Base-by-base conservation (phyloP, 768 basidiomycete genomes). In the Pulveroboletus sp. region DNA sequence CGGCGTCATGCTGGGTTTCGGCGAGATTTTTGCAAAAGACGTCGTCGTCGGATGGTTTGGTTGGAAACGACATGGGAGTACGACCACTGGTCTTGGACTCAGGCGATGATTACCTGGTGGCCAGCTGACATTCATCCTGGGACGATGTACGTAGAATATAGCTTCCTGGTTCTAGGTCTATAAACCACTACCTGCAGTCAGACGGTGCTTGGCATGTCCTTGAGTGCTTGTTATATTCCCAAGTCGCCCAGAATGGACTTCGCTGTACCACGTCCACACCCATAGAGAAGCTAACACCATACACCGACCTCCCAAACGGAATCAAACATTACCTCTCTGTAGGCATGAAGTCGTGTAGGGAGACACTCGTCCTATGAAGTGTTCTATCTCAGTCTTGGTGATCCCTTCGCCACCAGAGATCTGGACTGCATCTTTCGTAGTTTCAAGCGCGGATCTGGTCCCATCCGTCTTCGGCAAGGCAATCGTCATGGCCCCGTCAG, bases 1-100 rank as follows among this genome's bases (percentile, higher is more conserved):
- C 56, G 93, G 92, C 17, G 88, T 95, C 50, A 95, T 95, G 92
- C 81, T 93, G 43, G 92, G 92, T n/a, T 93, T 94, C 63, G 92
- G 92, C 34, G 93, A 95, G 68, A 87, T 95, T 43, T 92, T 93
- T 63, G 92, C 87, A 30, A 87, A 86, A 68, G 80, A 86, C 38
- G 76, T 88, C n/a, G 65, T 89, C 16, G 68, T 87, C 16, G 63
- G 68, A 7, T 77, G 76, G 76, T 63, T 77, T 35, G 76, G 76
- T 31, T 77, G 73, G 73, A 70, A 64, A 56, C 59, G 56, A 14
- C 51, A n/a, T n/a, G 64, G 68, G 26, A 57, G 55, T 13, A 58
- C 41, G 1, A 57, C 57, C 12, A 53, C 64, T 13, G 46, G 55
- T 20, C 53, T 70, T n/a, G 67, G 65, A 29, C 37, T 69, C 7